These are phyloP conservation scores for Cutaneotrichosporon mucoides DNA, from an alignment of 1,284 basidiomycete species.

Conservation along the genomic window DNA sequence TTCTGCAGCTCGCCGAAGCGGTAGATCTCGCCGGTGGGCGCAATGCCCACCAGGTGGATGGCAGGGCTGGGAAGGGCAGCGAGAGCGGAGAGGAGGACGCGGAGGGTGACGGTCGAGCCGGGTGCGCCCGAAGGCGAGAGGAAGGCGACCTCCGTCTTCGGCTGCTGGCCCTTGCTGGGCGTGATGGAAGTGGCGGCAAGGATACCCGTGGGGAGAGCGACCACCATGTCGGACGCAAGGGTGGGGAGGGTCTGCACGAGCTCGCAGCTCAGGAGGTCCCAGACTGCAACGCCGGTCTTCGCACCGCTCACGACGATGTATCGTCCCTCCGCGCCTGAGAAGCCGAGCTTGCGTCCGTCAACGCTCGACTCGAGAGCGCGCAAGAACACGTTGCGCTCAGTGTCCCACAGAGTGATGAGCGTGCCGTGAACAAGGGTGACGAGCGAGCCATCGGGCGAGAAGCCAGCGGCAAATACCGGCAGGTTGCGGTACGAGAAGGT, in stretches of 20 bases:
- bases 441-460: constrained; percentile 83
- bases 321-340: constrained; percentile 49
- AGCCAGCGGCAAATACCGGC: constrained; percentile 63
- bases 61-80: constrained; percentile 16
- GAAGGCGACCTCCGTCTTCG: constrained; percentile 49
- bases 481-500: constrained; percentile 66
- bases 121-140: constrained; percentile 49
- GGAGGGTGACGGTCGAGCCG: constrained; percentile 8
- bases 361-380: constrained; percentile 60
- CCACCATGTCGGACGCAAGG: constrained; percentile 57
- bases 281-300: constrained; percentile 60
- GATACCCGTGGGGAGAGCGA: constrained; percentile 58
- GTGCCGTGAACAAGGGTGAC: constrained; percentile 68
- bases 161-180: constrained; percentile 19
- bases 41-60: constrained; percentile 32
- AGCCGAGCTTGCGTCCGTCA: constrained; percentile 37
- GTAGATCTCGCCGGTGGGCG: constrained; percentile 37
- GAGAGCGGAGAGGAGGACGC: constrained; percentile 9
- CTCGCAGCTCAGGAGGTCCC: constrained; percentile 69
- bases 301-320: constrained; percentile 58
- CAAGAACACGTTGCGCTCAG: constrained; percentile 62
- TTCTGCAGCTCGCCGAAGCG: constrained; percentile 36
- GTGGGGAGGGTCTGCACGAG: constrained; percentile 47
- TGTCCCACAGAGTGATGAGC: constrained; percentile 74
- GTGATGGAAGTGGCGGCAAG: constrained; percentile 27